Conservation (phyloP, 768 basidiomycete genomes). For the Pulveroboletus sp. region DNA sequence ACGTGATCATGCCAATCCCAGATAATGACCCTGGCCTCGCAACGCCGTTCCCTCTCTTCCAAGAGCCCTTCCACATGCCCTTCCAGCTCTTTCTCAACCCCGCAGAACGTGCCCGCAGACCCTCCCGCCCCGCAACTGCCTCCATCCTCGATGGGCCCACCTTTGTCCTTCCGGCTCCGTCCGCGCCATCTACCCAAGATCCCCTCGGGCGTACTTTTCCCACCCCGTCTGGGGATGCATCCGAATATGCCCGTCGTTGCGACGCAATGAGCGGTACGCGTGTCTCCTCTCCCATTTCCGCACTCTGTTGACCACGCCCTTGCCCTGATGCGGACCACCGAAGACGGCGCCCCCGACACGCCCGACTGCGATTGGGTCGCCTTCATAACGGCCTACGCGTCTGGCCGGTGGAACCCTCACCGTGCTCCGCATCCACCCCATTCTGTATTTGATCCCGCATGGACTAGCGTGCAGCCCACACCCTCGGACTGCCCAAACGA, state of each 20-base stretch:
- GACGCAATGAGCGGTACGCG: conserved; percentile 24
- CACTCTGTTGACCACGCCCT: conserved; percentile 1
- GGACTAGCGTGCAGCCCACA: conserved; percentile 9
- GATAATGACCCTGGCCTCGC: conserved; percentile 24
- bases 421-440: conserved; percentile 59
- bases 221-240: conserved; percentile 3
- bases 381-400: conserved; percentile 73
- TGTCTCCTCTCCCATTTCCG: not conserved
- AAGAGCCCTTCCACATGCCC: conserved; percentile 29
- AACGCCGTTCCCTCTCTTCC: conserved; percentile 22
- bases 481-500: conserved; percentile 11
- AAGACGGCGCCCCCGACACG: conserved; percentile 17
- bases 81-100: conserved; percentile 32
- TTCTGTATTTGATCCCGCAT: conserved; percentile 23
- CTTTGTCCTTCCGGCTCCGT: conserved; percentile 40
- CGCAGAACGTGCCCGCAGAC: conserved; percentile 26
- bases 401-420: conserved; percentile 78
- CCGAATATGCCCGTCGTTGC: conserved; percentile 10
- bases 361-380: conserved; percentile 63
- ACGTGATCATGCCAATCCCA: conserved; percentile 29
- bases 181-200: conserved; percentile 8
- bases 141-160: conserved; percentile 40
- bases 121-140: conserved; percentile 41
- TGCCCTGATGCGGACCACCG: conserved; percentile 20
- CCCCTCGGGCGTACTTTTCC: conserved; percentile 8